These are phyloP conservation scores for Aspergillus conjunctus DNA, from an alignment of 495 filamentous ascomycete genomes.

Conservation along the genomic window DNA sequence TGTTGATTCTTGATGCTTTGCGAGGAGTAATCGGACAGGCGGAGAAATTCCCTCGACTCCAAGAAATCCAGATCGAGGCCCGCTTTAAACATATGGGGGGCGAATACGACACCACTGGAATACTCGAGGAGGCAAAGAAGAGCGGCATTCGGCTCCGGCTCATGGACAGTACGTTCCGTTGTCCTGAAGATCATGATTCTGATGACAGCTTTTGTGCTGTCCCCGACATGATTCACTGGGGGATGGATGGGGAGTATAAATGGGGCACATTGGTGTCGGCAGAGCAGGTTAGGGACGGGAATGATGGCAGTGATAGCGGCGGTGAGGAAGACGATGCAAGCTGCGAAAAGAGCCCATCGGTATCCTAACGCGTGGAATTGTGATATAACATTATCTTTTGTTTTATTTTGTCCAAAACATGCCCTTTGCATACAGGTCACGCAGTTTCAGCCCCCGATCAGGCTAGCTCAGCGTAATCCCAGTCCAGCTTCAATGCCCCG, in stretches of 20 bases:
- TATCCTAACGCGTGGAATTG: no score
- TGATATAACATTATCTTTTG: no score
- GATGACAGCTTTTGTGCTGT: background rate
- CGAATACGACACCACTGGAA: background rate
- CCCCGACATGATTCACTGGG: background rate
- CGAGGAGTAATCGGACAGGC: background rate
- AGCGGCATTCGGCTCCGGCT: background rate
- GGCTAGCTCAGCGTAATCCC: no score
- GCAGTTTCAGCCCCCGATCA: no score
- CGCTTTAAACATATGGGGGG: background rate
- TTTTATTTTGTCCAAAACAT: no score
- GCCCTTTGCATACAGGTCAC: no score
- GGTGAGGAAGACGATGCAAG: no score
- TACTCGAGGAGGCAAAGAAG: background rate
- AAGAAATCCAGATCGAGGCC: background rate
- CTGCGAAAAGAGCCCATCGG: no score
- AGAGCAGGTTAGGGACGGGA: background rate
- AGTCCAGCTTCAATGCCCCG: no score
- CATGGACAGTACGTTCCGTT: background rate
- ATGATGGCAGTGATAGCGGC: background rate
- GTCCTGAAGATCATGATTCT: background rate
- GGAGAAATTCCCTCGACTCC: background rate
- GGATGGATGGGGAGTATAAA: conserved; percentile 6
- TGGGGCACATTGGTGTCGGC: background rate
- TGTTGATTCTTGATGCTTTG: background rate